Percentiles rank a stretch among this genome's conserved stretches.
Evolutionary conservation across 2,329 filamentous ascomycete genomes (phyloP).

Genomic region (Trichoderma pleuroti): DNA sequence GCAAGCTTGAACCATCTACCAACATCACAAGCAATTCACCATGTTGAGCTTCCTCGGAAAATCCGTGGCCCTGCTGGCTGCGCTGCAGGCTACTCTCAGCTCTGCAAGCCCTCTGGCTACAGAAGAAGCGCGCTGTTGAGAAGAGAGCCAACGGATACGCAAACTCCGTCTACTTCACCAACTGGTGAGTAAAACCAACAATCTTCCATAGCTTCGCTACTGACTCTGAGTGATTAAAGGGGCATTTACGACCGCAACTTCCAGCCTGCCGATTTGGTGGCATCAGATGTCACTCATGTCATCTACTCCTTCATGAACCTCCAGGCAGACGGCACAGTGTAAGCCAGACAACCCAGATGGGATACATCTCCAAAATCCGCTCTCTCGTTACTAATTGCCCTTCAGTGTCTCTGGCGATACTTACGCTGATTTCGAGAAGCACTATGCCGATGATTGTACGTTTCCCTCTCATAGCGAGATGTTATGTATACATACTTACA

Average conservation of each 20-base stretch:
- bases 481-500: not conserved
- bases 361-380: not conserved
- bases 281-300: conserved; percentile 68
- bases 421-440: conserved; percentile 69
- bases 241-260: conserved; percentile 74
- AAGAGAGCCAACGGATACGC: conserved; percentile 25
- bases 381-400: not conserved
- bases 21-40: not conserved
- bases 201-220: not conserved
- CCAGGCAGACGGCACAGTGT: conserved; percentile 67
- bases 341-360: conserved; percentile 28
- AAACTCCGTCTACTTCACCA: conserved; percentile 47
- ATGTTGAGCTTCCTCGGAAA: conserved; percentile 25
- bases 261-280: conserved; percentile 67
- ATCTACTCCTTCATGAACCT: conserved; percentile 82
- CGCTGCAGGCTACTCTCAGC: conserved; percentile 26
- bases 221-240: conserved; percentile 37
- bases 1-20: not conserved
- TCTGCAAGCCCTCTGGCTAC: conserved; percentile 23
- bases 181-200: conserved; percentile 39
- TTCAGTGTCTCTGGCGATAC: conserved; percentile 60
- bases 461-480: not conserved
- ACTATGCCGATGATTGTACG: conserved; percentile 64
- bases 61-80: conserved; percentile 28
- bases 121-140: conserved; percentile 11